Evolutionary conservation across 1,284 basidiomycete species (phyloP).

Genomic region (Melampsora abietis-canadensis): DNA sequence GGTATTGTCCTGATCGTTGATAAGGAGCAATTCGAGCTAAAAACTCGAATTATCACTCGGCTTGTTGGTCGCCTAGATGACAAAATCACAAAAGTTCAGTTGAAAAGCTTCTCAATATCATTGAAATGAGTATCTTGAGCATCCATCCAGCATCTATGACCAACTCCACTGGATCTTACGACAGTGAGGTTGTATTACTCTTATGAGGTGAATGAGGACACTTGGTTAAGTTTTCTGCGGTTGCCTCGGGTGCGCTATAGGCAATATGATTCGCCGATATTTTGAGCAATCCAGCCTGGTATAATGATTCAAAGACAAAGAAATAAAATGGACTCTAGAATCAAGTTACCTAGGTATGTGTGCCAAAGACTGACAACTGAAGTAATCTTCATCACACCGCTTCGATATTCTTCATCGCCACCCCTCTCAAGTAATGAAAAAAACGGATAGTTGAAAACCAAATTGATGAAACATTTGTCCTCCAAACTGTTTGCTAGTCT

Average conservation of each 20-base stretch:
- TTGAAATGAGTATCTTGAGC: neutral
- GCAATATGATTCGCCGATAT: constrained; percentile 41
- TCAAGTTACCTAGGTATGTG: too few species aligned
- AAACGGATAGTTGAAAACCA: constrained; percentile 34
- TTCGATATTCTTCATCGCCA: constrained; percentile 18
- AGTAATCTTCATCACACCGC: constrained; percentile 37
- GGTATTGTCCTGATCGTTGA: too few species aligned
- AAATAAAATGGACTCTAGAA: too few species aligned
- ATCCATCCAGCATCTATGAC: too few species aligned
- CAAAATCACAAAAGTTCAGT: too few species aligned
- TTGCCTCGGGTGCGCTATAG: constrained; percentile 48
- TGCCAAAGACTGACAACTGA: constrained; percentile 40
- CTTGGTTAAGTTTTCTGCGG: constrained; percentile 47
- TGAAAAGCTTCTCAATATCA: too few species aligned
- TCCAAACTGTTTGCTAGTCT: constrained; percentile 28
- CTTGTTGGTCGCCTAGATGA: constrained; percentile 15
- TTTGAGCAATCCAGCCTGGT: constrained; percentile 29
- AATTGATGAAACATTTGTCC: constrained; percentile 33
- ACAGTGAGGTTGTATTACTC: too few species aligned
- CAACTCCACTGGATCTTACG: too few species aligned
- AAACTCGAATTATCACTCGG: constrained; percentile 29
- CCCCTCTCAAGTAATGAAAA: constrained; percentile 22
- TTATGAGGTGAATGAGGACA: neutral
- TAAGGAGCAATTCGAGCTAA: too few species aligned
- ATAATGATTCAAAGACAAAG: neutral